Percentiles rank a stretch among this genome's conserved stretches.
Conservation (phyloP, 2,329 filamentous ascomycete genomes). For the Verticillium isaacii region DNA sequence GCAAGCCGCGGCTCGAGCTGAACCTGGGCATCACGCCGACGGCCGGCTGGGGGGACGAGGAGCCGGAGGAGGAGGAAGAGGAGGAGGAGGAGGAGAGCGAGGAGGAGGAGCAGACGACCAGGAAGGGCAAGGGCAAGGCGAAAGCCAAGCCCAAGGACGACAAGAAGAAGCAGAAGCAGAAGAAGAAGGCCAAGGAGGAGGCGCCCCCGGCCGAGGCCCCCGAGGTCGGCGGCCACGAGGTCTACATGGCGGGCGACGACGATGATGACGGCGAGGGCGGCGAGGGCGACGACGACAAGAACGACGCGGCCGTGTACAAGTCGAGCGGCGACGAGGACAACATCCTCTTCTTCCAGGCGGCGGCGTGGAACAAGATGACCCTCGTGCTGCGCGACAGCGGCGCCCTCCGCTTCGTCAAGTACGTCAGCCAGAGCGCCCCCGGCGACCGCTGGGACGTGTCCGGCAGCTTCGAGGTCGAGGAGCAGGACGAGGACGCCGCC, state of each 20-base stretch:
- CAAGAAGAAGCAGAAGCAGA: conserved; percentile 23
- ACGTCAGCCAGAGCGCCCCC: conserved; percentile 74
- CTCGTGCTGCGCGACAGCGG: conserved; percentile 85
- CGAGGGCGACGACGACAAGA: conserved; percentile 37
- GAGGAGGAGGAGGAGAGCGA: conserved; percentile 32
- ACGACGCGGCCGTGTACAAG: conserved; percentile 76
- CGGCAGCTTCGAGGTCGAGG: conserved; percentile 69
- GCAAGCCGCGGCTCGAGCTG: conserved; percentile 76
- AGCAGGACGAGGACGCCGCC: conserved; percentile 40
- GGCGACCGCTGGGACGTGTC: conserved; percentile 93
- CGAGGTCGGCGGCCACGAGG: conserved; percentile 73
- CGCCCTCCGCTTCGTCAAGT: conserved; percentile 91
- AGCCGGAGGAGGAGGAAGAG: conserved; percentile 44
- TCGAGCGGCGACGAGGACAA: conserved; percentile 71
- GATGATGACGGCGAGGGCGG: conserved; percentile 42
- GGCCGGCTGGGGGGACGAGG: conserved; percentile 74
- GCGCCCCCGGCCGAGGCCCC: conserved; percentile 27
- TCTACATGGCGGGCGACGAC: conserved; percentile 86
- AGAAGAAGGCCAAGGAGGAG: conserved; percentile 24
- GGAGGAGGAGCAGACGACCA: conserved; percentile 24
- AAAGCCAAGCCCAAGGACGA: conserved; percentile 26
- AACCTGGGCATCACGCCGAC: conserved; percentile 85
- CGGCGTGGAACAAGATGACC: conserved; percentile 83
- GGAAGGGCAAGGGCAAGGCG: conserved; percentile 23
- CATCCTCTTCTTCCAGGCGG: conserved; percentile 59